phyloP scores from a whole-genome alignment of 345 rosid species.

The Cardiospermum halicacabum region DNA sequence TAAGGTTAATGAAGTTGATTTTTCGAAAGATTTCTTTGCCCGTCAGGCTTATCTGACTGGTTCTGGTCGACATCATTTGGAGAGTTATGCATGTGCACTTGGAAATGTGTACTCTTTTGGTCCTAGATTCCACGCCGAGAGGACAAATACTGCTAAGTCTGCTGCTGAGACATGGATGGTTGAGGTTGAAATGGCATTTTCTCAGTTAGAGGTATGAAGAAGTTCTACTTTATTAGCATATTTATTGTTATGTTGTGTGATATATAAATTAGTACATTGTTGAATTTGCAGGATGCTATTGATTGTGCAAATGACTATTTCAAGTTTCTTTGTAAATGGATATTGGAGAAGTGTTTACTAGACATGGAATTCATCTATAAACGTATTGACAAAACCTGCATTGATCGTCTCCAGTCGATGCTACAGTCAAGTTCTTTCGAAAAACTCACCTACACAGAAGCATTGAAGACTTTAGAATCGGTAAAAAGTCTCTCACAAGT shows the following conservation, averaged over 20 bases:
- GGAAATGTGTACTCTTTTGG: slow-evolving; percentile 90
- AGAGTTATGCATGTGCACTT: slow-evolving; percentile 84
- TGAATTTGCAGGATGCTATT: slow-evolving; percentile 63
- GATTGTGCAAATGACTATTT: slow-evolving; percentile 67
- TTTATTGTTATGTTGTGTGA: neutral
- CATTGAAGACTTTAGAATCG: slow-evolving; percentile 50
- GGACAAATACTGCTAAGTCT: slow-evolving; percentile 39
- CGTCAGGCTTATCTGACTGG: slow-evolving; percentile 48
- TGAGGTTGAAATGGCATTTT: slow-evolving; percentile 76
- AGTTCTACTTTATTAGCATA: neutral
- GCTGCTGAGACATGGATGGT: slow-evolving; percentile 80
- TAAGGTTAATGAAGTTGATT: slow-evolving; percentile 33
- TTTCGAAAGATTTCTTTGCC: slow-evolving; percentile 56
- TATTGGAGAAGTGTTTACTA: slow-evolving; percentile 50
- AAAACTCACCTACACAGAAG: slow-evolving; percentile 61
- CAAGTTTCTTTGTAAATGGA: slow-evolving; percentile 72
- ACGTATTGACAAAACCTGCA: slow-evolving; percentile 48
- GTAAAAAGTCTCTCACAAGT: too few species aligned
- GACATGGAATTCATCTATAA: slow-evolving; percentile 62
- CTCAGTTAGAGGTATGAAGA: slow-evolving; percentile 62
- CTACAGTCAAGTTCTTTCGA: slow-evolving; percentile 34
- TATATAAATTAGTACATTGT: neutral
- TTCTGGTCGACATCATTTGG: slow-evolving; percentile 81
- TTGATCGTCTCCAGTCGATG: slow-evolving; percentile 50
- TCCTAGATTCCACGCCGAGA: slow-evolving; percentile 69